Evolutionary conservation across 495 filamentous ascomycete species (phyloP).

Genomic region (Echria macrotheca): DNA sequence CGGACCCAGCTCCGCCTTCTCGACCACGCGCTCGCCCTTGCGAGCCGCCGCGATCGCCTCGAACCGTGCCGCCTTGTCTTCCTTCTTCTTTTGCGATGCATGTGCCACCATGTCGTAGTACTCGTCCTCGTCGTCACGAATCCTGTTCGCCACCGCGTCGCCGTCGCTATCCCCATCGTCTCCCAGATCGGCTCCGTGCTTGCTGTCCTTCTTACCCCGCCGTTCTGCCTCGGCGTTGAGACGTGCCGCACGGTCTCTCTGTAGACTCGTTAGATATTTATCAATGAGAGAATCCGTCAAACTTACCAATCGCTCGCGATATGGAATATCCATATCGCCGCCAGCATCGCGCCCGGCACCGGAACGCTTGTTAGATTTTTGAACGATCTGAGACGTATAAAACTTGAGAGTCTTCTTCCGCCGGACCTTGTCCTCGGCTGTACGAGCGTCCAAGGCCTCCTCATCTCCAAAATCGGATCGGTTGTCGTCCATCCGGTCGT

Average conservation of each 20-base stretch:
- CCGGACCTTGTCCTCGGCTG: slow-evolving; percentile 72
- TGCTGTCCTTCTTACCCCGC: slow-evolving; percentile 62
- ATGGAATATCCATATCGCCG: slow-evolving; percentile 87
- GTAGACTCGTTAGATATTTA: slow-evolving; percentile 7
- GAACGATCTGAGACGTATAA: slow-evolving; percentile 92
- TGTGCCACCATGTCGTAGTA: slow-evolving; percentile 87
- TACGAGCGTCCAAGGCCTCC: slow-evolving; percentile 39
- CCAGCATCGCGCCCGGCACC: slow-evolving; percentile 77
- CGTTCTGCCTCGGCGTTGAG: slow-evolving; percentile 83
- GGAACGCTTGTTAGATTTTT: slow-evolving; percentile 81
- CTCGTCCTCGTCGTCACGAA: slow-evolving; percentile 58
- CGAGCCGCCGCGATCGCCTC: slow-evolving; percentile 41
- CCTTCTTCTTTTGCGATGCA: slow-evolving; percentile 62
- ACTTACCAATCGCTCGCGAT: slow-evolving; percentile 68
- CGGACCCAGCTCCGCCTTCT: slow-evolving; percentile 54
- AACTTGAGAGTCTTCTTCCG: slow-evolving; percentile 88
- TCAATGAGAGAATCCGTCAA: neutral
- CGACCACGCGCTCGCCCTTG: slow-evolving; percentile 50
- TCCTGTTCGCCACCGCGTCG: slow-evolving; percentile 33
- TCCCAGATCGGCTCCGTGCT: slow-evolving; percentile 55
- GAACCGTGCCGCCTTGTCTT: slow-evolving; percentile 56
- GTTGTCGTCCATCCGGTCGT: slow-evolving; percentile 35
- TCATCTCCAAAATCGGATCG: slow-evolving; percentile 65
- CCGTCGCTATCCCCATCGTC: slow-evolving; percentile 61
- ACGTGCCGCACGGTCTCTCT: slow-evolving; percentile 72